Evolutionary conservation across 441 rosid genomes (phyloP), one percentile per base, ranked within the genome.

Genomic region (Iberis amara): DNA sequence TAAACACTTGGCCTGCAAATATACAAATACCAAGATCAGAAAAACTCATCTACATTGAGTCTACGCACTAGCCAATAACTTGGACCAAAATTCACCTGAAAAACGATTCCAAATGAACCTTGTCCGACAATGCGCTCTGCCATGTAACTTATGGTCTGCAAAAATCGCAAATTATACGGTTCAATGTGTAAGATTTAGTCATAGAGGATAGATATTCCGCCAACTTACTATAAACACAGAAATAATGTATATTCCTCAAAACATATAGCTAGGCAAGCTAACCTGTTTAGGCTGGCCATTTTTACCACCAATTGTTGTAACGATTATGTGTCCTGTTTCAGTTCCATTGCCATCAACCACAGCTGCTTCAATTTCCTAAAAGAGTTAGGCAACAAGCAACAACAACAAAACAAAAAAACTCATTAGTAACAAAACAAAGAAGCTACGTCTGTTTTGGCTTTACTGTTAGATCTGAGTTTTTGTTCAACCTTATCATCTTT

Each of bases 251-350:
- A 42, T 4, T 14, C 55, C 14, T 24, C 1, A 1, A 39, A 47
- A 48, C 50, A 49, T 7, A 49, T 12, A 3, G 21, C n/a, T 40
- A 53, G 26, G 4, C 4, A 61, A 68, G 45, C 64, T 44, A 27
- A 72, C 85, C 81, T 79, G 79, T 61, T 70, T 76, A 30, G 75
- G 78, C 57, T 70, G 75, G 11, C 79, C 81, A 60, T 74, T 76
- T 68, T 66, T 59, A 39, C 75, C 78, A 58, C 79, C 79, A 68
- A 74, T 79, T 36, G 78, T 79, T 24, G 71, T 72, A 39, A 76
- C 72, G 39, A 74, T 70, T 5, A 70, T 74, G 53, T 74, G 81
- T 32, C 80, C 82, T 0, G 78, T 73, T 50, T 76, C 78, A 47
- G 84, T 79, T 54, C 75, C 79, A 58, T 73, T 68, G 61, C 78